These are phyloP conservation scores for Neurospora sp. DNA, from an alignment of 495 filamentous ascomycete species.

Conservation along the genomic window DNA sequence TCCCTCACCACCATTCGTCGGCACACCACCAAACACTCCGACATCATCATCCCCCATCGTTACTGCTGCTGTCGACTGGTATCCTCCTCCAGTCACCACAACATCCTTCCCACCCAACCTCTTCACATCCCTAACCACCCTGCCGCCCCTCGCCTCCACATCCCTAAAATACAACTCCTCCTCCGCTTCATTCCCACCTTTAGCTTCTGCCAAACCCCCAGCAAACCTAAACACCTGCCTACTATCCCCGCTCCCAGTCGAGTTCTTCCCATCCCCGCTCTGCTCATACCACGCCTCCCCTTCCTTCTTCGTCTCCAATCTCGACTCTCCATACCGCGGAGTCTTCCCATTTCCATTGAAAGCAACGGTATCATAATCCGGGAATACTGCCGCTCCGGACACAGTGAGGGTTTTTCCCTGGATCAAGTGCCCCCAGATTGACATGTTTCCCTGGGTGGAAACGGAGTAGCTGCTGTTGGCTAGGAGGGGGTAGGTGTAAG, in stretches of 20 bases:
- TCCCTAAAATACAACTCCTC: conserved; percentile 5
- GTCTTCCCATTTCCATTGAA: conserved; percentile 16
- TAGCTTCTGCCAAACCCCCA: conserved; percentile 3
- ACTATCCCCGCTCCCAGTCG: conserved; percentile 41
- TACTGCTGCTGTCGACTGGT: too few species aligned
- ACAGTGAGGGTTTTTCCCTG: conserved; percentile 48
- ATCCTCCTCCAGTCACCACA: not conserved
- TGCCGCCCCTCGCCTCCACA: conserved; percentile 10
- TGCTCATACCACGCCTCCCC: conserved; percentile 45
- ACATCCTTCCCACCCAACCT: conserved; percentile 8
- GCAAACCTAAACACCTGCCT: conserved; percentile 46
- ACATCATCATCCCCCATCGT: not conserved
- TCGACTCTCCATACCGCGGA: conserved; percentile 26
- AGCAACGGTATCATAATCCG: conserved; percentile 26
- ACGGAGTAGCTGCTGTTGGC: conserved; percentile 45
- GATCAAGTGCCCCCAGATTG: conserved; percentile 47
- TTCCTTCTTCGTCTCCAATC: conserved; percentile 42
- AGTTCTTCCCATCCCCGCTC: conserved; percentile 33
- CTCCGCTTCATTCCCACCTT: not conserved
- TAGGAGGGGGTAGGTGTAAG: conserved; percentile 55
- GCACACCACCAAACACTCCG: not conserved
- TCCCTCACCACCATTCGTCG: not conserved
- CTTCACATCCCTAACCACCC: conserved; percentile 20
- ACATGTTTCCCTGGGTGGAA: conserved; percentile 38
- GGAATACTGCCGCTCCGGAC: conserved; percentile 49